Evolutionary conservation across 1,139 yeast species (phyloP), one percentile per base, ranked within the genome.

Genomic region (Debaryomycetaceae sp.): DNA sequence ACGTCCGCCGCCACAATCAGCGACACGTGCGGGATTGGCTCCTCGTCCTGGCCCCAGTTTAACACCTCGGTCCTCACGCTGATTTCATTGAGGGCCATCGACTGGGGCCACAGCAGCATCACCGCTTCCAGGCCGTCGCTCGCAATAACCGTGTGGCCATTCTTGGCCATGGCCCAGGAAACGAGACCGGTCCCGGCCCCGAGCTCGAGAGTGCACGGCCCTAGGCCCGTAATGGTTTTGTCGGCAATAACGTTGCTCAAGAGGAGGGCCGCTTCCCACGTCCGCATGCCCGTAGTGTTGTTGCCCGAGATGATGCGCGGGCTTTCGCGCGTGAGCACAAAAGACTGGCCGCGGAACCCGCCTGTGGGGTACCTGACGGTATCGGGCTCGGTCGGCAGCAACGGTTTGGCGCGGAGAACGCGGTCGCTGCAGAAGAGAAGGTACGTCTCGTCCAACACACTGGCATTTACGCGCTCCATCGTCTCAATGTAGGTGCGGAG

Each of bases 101-200:
- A 77, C 2, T 45, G 46, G 2, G 51, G 40, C 16, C 80, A 48
- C 11, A 62, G 56, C 13, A 69, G 73, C n/a, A 83, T 56, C n/a
- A 85, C 58, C 8, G 56, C 55, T 1, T 68, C 58, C 39, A 80
- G 86, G 2, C 95, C 95, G 47, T 87, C 97, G 0, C 95, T 83
- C 16, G 82, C 56, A 2, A 64, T 51, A 5, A 78, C 49, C 1
- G 26, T 25, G 16, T 37, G 35, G 16, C 16, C 25, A 13, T 35
- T 30, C 11, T 37, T 37, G 27, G 33, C 36, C 8, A 77, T 41
- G 2, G 79, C 54, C 13, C 83, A 45, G 11, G 93, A 77, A 2
- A 81, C 78, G n/a, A 87, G 53, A 0, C 96, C 96, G 0, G 97
- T 85, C 0, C 97, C 97, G 15, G 92, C 72, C 0, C 97, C 97